phyloP scores from a whole-genome alignment of 2,329 filamentous ascomycete species.

The Chaetomium olivaceum region DNA sequence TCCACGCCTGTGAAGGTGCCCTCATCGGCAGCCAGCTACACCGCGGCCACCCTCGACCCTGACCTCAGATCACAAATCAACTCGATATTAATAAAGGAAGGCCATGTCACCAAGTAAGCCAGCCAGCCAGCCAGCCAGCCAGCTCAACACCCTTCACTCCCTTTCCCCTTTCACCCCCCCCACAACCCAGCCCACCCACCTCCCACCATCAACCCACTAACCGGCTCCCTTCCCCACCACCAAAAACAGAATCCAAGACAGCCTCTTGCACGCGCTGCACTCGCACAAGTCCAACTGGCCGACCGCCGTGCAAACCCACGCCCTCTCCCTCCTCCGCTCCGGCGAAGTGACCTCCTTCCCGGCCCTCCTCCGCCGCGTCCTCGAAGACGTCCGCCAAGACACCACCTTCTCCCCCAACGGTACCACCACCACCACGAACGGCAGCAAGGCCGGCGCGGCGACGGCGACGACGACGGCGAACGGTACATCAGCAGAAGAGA shows the following conservation, averaged over 20 bases:
- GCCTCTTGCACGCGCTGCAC: conserved; percentile 62
- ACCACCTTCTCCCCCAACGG: conserved; percentile 41
- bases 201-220: conserved; percentile 6
- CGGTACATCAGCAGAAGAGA: conserved; percentile 32
- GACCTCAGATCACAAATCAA: conserved; percentile 66
- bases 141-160: no score
- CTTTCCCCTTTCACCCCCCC: conserved; percentile 12
- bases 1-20: conserved; percentile 63
- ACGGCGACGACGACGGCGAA: no score
- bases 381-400: conserved; percentile 62
- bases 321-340: conserved; percentile 59
- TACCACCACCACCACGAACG: conserved; percentile 44
- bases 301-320: conserved; percentile 59
- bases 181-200: not conserved
- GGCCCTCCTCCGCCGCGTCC: conserved; percentile 59
- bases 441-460: conserved; percentile 46
- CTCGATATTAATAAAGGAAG: conserved; percentile 56
- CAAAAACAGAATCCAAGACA: conserved; percentile 64
- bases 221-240: conserved; percentile 17
- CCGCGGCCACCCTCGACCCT: conserved; percentile 60
- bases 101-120: conserved; percentile 59
- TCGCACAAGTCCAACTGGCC: conserved; percentile 63
- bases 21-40: conserved; percentile 59
- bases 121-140: not conserved
- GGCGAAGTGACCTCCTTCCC: conserved; percentile 62